Evolutionary conservation across 257 asterid genomes (phyloP).

Genomic region (Solanum infundibuliforme): DNA sequence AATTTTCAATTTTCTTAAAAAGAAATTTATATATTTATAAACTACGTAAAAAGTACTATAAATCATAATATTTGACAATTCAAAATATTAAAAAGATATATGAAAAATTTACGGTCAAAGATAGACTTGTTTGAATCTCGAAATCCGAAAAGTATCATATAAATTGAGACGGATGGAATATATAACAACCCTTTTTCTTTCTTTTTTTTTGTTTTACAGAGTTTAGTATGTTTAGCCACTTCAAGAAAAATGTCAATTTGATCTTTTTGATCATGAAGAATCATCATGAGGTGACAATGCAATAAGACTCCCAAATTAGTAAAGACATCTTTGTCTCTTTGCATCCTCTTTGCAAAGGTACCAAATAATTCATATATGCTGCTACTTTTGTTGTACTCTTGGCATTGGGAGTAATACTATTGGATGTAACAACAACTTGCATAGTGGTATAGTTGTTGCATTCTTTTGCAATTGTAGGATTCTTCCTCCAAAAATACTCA

Average conservation of each 20-base stretch:
- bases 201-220: background rate
- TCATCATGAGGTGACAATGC: background rate
- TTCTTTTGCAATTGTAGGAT: background rate
- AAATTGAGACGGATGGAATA: background rate
- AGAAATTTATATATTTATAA: no score
- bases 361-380: background rate
- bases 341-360: background rate
- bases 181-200: background rate
- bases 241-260: background rate
- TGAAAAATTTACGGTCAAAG: accelerated
- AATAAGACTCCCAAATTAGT: background rate
- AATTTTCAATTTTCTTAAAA: no score
- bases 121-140: background rate
- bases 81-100: background rate
- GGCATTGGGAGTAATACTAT: background rate
- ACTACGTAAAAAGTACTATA: no score
- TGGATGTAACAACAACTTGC: background rate
- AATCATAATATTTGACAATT: no score
- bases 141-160: no score
- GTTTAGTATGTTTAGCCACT: background rate
- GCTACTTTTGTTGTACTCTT: background rate
- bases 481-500: constrained; percentile 3
- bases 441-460: background rate
- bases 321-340: background rate
- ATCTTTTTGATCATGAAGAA: background rate